Evolutionary conservation across 2,329 filamentous ascomycete species (phyloP).

Genomic region (Tolypocladium ophioglossoides): DNA sequence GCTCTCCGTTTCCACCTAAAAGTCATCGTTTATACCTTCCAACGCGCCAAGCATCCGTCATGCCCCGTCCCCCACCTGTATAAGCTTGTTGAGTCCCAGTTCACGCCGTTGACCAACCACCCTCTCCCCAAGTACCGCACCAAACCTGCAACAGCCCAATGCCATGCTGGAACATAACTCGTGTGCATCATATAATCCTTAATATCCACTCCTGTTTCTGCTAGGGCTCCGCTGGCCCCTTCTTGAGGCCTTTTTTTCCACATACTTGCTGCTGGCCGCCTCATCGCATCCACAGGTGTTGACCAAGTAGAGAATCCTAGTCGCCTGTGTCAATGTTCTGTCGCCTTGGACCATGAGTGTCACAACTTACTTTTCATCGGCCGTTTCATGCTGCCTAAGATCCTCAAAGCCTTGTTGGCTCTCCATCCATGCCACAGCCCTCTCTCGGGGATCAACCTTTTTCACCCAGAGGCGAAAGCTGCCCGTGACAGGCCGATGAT

Average conservation of each 20-base stretch:
- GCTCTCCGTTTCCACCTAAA: background rate
- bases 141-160: background rate
- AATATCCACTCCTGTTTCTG: constrained; percentile 7
- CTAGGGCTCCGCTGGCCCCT: constrained; percentile 15
- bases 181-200: constrained; percentile 1
- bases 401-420: constrained; percentile 67
- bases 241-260: constrained; percentile 27
- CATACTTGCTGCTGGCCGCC: constrained; percentile 35
- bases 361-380: constrained; percentile 64
- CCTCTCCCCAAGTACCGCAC: background rate
- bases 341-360: background rate
- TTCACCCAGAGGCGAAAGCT: constrained; percentile 77
- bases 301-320: constrained; percentile 40
- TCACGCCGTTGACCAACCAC: background rate
- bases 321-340: constrained; percentile 13
- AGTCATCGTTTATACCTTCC: too few species aligned
- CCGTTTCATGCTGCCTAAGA: constrained; percentile 56
- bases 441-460: constrained; percentile 58
- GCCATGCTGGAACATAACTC: background rate
- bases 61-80: background rate
- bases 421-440: constrained; percentile 58
- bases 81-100: background rate
- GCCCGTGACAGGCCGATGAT: constrained; percentile 87
- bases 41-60: background rate
- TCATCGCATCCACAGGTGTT: constrained; percentile 43